Base-by-base conservation (phyloP, 148 eudicot genomes). In the Arctostaphylos glauca region DNA sequence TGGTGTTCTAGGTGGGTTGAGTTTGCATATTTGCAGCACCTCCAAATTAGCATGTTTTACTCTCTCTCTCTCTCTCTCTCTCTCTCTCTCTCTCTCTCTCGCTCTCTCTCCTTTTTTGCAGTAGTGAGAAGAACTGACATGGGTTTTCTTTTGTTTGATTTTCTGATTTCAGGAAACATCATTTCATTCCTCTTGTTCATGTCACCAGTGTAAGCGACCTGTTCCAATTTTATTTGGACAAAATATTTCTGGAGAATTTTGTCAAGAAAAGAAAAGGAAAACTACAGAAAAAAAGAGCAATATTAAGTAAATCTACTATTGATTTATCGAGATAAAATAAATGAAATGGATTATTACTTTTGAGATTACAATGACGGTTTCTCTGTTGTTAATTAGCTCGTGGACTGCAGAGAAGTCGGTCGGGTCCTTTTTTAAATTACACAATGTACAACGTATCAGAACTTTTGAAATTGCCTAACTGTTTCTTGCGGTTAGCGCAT, bases 1-100 rank as follows among this genome's bases (percentile, higher is more conserved):
- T 77, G 93, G 93, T 38, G 76, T 90, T 83, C 60, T 87, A 84
- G 91, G 87, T 70, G n/a, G 15, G 21, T 21, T 52, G 23, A 64
- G 6, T 14, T n/a, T 49, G 38, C 7, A 12, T 7, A 1, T 66
- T 15, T 62, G 21, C 43, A 70, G 38, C 19, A 70, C 47, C 3
- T 12, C 48, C 0, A 41, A 64, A 25, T 66, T 25, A n/a, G 25
- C 44, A 12, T 31, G 5, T 67, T 67, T 25, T 50, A 50, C n/a
- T 5, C 10, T 50, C 10, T 50, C 54, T 50, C 54, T 50, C 54
- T 47, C 14, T 10, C 3, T 18, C 16, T 56, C 15, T 14, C 15
- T 5, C 10, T 50, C 10, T 50, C 54, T 50, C 54, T 50, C 54
- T 47, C 14, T 10, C 3, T 18, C 16, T 56, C 15, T 14, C 15